Conservation (phyloP, 257 asterid genomes). For the Solanum chilense region DNA sequence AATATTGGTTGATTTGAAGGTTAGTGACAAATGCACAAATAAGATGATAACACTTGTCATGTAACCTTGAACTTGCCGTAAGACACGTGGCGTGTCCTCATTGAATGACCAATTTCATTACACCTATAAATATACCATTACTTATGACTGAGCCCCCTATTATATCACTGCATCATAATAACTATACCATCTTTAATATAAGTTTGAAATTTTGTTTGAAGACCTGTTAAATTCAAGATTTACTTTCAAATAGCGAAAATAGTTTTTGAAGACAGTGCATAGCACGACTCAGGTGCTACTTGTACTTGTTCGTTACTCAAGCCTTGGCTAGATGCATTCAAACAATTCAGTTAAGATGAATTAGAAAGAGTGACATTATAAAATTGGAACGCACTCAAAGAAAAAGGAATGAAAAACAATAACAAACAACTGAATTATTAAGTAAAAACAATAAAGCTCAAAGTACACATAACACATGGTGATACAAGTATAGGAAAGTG, state of each 20-base stretch:
- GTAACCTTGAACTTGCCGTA: background rate
- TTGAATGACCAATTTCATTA: background rate
- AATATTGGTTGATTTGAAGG: background rate
- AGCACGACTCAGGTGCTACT: background rate
- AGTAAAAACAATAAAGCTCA: background rate
- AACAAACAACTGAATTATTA: background rate
- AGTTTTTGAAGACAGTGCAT: background rate
- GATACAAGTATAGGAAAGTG: background rate
- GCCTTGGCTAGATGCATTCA: background rate
- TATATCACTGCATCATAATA: background rate
- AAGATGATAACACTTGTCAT: background rate
- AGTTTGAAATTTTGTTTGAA: background rate
- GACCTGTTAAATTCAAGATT: too few relatives aligned
- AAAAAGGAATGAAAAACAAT: background rate
- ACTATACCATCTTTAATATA: background rate
- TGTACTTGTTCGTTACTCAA: background rate
- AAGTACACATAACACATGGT: background rate
- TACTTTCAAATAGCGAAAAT: too few relatives aligned
- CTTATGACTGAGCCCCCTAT: background rate
- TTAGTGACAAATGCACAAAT: background rate
- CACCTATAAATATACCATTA: background rate
- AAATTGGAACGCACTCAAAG: background rate
- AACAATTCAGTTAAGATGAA: background rate
- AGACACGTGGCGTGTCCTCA: background rate
- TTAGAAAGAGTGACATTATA: background rate